Conservation (phyloP, 768 basidiomycete species). For the Sporobolomyces phaffii region DNA sequence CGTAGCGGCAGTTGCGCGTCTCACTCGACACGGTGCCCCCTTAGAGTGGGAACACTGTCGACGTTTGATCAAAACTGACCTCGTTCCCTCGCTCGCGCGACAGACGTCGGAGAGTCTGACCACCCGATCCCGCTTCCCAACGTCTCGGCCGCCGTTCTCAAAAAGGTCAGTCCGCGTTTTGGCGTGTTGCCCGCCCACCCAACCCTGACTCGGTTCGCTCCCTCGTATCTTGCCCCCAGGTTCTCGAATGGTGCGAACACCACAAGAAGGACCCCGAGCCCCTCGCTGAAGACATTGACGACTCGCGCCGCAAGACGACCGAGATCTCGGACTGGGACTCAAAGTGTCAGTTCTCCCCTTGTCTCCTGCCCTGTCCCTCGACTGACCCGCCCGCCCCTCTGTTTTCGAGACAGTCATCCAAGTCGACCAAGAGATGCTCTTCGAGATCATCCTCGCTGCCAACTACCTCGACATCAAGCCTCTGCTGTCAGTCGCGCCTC, state of each 20-base stretch:
- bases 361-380: slow-evolving; percentile 6
- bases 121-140: slow-evolving; percentile 92
- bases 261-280: slow-evolving; percentile 97
- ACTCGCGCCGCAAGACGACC: slow-evolving; percentile 93
- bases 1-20: no score
- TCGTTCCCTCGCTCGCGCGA: background rate
- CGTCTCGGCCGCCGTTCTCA: slow-evolving; percentile 83
- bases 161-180: slow-evolving; percentile 60
- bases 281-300: slow-evolving; percentile 75
- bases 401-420: slow-evolving; percentile 56
- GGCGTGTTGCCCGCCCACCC: background rate
- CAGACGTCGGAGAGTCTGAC: slow-evolving; percentile 90
- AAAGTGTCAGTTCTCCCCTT: slow-evolving; percentile 54
- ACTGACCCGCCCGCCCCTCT: background rate
- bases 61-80: background rate
- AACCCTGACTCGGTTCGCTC: background rate
- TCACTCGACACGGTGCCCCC: no score
- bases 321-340: slow-evolving; percentile 99
- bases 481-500: slow-evolving; percentile 63
- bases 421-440: slow-evolving; percentile 99
- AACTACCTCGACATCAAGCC: slow-evolving; percentile 99
- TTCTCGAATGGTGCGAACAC: slow-evolving; percentile 98
- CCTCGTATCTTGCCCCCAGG: slow-evolving; percentile 53
- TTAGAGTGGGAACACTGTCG: no score
- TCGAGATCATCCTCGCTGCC: slow-evolving; percentile 98